phyloP scores from a whole-genome alignment of 1,284 basidiomycete species.

The Phellopilus nigrolimitatus region DNA sequence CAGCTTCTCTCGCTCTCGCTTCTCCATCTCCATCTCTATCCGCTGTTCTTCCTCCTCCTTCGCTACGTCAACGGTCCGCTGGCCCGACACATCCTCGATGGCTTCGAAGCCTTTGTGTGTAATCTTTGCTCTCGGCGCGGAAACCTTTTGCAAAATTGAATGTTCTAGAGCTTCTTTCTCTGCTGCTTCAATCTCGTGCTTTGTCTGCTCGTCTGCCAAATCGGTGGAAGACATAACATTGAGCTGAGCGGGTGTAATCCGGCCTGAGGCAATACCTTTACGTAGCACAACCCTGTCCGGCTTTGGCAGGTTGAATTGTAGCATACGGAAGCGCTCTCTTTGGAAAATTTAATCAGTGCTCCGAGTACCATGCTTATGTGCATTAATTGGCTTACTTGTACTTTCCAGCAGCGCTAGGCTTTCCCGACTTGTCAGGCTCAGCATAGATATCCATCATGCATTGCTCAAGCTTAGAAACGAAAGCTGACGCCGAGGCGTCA shows the following conservation, averaged over 20 bases:
- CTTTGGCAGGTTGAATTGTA: constrained; percentile 77
- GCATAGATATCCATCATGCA: constrained; percentile 67
- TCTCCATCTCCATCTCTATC: constrained; percentile 54
- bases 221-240: constrained; percentile 83
- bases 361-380: too few species aligned
- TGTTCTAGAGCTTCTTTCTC: constrained; percentile 77
- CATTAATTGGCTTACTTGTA: constrained; percentile 58
- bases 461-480: constrained; percentile 63
- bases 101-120: constrained; percentile 87
- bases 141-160: constrained; percentile 71
- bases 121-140: constrained; percentile 75
- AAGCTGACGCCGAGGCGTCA: constrained; percentile 50
- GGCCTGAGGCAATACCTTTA: constrained; percentile 63
- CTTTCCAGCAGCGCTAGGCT: constrained; percentile 60
- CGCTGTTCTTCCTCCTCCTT: constrained; percentile 46
- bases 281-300: constrained; percentile 69
- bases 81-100: constrained; percentile 71
- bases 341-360: constrained; percentile 22
- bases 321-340: constrained; percentile 81
- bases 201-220: constrained; percentile 76
- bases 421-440: constrained; percentile 72
- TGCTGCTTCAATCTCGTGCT: constrained; percentile 72
- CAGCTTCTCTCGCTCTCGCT: constrained; percentile 57
- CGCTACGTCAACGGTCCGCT: constrained; percentile 43
- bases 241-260: constrained; percentile 63